These are phyloP conservation scores for Ormosia emarginata DNA, from an alignment of 306 rosid species.

Conservation along the genomic window DNA sequence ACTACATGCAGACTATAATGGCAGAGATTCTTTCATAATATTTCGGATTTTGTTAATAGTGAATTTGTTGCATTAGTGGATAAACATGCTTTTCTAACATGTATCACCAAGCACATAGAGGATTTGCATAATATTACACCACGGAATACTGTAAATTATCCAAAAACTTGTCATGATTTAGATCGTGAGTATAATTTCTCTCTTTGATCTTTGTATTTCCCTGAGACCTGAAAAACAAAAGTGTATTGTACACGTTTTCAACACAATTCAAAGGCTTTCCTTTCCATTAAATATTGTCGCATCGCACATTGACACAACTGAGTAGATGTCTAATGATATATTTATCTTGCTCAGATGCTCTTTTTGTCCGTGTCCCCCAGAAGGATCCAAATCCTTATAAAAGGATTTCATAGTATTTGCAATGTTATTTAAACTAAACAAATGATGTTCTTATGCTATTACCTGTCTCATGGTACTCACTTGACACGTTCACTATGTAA, in stretches of 20 bases:
- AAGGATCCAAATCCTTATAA: no score
- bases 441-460: no score
- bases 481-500: no score
- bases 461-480: no score
- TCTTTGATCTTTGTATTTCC: neutral
- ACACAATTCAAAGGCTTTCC: neutral
- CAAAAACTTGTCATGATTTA: conserved; percentile 1
- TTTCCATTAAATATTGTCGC: no score
- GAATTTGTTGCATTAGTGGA: conserved; percentile 1
- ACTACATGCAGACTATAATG: neutral
- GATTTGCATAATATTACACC: neutral
- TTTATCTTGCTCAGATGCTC: no score
- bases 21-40: conserved; percentile 21
- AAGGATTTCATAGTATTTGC: no score
- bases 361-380: no score
- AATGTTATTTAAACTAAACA: no score
- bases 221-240: neutral
- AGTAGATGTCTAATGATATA: no score
- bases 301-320: no score
- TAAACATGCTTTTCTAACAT: neutral
- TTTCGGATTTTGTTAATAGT: conserved; percentile 23
- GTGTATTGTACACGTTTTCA: neutral
- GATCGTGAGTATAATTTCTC: conserved; percentile 10
- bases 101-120: conserved; percentile 1
- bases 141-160: conserved; percentile 27